Evolutionary conservation across 1,284 basidiomycete species (phyloP).

Genomic region (Vanrija sp.): DNA sequence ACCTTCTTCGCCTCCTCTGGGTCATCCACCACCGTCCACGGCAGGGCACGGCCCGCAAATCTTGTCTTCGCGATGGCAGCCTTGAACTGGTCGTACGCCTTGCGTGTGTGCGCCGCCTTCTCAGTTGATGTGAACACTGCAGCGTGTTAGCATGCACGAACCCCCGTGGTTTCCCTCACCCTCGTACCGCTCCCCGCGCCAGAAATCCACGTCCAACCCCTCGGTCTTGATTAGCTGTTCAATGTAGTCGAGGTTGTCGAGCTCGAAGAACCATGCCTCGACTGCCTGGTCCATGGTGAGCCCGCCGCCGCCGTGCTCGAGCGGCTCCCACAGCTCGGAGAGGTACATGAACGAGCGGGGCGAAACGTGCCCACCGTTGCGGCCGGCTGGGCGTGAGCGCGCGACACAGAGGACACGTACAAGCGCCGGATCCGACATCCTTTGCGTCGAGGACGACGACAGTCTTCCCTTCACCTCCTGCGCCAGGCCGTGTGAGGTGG

Average conservation of each 20-base stretch:
- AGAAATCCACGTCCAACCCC: constrained; percentile 27
- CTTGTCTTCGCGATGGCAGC: too few species aligned
- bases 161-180: not conserved
- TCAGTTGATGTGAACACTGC: too few species aligned
- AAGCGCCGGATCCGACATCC: constrained; percentile 37
- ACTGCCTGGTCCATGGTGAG: constrained; percentile 42
- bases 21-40: not conserved
- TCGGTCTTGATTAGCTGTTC: constrained; percentile 56
- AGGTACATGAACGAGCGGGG: constrained; percentile 27
- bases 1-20: not conserved
- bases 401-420: constrained; percentile 11
- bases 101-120: too few species aligned
- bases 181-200: constrained; percentile 23
- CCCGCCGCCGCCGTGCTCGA: constrained; percentile 32
- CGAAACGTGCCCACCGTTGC: constrained; percentile 44
- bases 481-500: constrained; percentile 26
- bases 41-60: too few species aligned
- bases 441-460: constrained; percentile 36
- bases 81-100: too few species aligned
- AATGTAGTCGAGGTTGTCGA: constrained; percentile 64
- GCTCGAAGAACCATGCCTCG: constrained; percentile 56
- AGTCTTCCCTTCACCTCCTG: constrained; percentile 18
- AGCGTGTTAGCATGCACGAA: too few species aligned
- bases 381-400: constrained; percentile 23
- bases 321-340: constrained; percentile 19